A percentile compares a stretch with the other conserved stretches of the same genome.
phyloP scores from a whole-genome alignment of 2,329 filamentous ascomycete species.

The Ceratocystis cacaofunesta region DNA sequence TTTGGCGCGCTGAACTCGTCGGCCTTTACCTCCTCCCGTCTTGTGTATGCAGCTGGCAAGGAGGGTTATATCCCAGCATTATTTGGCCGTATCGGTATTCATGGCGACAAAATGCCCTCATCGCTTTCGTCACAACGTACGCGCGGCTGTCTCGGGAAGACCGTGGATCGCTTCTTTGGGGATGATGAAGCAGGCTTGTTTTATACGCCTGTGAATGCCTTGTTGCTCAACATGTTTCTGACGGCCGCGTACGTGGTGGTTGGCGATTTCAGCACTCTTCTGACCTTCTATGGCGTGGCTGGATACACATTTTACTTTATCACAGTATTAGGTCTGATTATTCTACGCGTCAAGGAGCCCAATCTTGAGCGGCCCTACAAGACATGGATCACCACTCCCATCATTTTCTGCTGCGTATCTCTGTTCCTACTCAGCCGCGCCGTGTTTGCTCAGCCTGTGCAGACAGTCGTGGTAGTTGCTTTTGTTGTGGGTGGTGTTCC shows the following conservation, averaged over 20 bases:
- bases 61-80: constrained; percentile 80
- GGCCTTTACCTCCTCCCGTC: constrained; percentile 79
- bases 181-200: constrained; percentile 71
- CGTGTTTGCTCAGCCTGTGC: constrained; percentile 77
- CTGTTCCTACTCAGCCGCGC: constrained; percentile 79
- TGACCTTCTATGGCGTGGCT: constrained; percentile 95
- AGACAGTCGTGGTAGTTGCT: constrained; percentile 72
- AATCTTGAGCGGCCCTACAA: constrained; percentile 78
- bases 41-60: constrained; percentile 88
- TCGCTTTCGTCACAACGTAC: constrained; percentile 29
- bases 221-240: constrained; percentile 62
- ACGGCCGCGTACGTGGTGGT: constrained; percentile 66
- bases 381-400: constrained; percentile 93
- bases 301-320: constrained; percentile 97
- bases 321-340: constrained; percentile 82
- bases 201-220: constrained; percentile 86
- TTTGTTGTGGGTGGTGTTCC: constrained; percentile 77
- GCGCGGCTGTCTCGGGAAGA: constrained; percentile 42
- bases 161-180: constrained; percentile 48
- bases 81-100: constrained; percentile 70
- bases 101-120: constrained; percentile 27
- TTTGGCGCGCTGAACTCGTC: constrained; percentile 91
- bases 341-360: constrained; percentile 77
- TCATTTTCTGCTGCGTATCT: constrained; percentile 96
- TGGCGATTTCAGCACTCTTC: constrained; percentile 78